Percentiles rank a stretch among this genome's conserved stretches.
These are phyloP conservation scores for Kuraishia capsulata DNA, from an alignment of 805 yeast species.

Conservation along the genomic window DNA sequence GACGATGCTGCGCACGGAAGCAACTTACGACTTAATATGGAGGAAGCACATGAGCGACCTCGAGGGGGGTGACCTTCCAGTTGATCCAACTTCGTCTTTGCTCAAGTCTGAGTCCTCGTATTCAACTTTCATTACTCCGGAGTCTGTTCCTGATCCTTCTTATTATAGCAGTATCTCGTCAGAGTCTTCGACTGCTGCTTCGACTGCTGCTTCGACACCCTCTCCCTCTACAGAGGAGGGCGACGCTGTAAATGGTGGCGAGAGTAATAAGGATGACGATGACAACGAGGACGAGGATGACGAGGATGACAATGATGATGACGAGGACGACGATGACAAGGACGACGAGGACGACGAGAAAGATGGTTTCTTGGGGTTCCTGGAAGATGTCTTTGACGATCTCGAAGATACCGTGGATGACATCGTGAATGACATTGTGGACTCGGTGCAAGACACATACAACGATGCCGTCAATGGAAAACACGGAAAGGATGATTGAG, in stretches of 20 bases:
- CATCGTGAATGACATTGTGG: slow-evolving; percentile 10
- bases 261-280: slow-evolving; percentile 8
- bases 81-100: slow-evolving; percentile 3
- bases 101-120: slow-evolving; percentile 4
- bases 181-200: background rate
- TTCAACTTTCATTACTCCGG: slow-evolving; percentile 4
- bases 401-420: slow-evolving; percentile 10
- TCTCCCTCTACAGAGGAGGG: slow-evolving; percentile 9
- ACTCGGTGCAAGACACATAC: slow-evolving; percentile 7
- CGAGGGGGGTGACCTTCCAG: slow-evolving; percentile 4
- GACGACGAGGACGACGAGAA: slow-evolving; percentile 4
- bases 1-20: slow-evolving; percentile 30
- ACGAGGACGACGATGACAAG: slow-evolving; percentile 7
- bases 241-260: slow-evolving; percentile 8
- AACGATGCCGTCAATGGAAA: background rate
- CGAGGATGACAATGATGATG: slow-evolving; percentile 11
- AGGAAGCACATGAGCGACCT: slow-evolving; percentile 7
- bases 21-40: slow-evolving; percentile 42
- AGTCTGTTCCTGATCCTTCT: slow-evolving; percentile 7
- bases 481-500: too few species aligned
- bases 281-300: slow-evolving; percentile 11
- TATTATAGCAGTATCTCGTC: slow-evolving; percentile 3
- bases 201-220: slow-evolving; percentile 1
- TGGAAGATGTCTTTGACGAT: slow-evolving; percentile 10
- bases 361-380: slow-evolving; percentile 7